Evolutionary conservation across 1,284 basidiomycete genomes (phyloP).

Genomic region (Gastroboletus turbinatus): DNA sequence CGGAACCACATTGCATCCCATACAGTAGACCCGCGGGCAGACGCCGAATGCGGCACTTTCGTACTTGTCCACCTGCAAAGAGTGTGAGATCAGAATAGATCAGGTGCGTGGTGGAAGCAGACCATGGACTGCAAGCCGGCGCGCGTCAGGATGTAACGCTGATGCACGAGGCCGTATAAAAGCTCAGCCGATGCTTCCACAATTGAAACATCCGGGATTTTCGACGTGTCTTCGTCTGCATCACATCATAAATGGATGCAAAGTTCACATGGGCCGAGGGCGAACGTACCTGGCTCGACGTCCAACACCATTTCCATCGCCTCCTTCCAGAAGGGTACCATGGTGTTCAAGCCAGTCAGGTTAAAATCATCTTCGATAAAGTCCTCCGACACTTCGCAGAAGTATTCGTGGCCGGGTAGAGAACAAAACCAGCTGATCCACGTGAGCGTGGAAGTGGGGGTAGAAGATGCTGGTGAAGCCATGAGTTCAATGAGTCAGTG

Average conservation of each 20-base stretch:
- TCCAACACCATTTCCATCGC: constrained; percentile 99
- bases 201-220: constrained; percentile 94
- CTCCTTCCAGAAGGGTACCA: constrained; percentile 99
- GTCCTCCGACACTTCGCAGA: constrained; percentile 96
- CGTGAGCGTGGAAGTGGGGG: constrained; percentile 84
- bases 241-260: constrained; percentile 14
- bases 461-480: constrained; percentile 64
- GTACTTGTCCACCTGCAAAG: constrained; percentile 87
- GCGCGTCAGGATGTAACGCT: constrained; percentile 94
- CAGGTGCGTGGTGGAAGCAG: constrained; percentile 26
- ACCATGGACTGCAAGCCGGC: constrained; percentile 96
- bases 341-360: constrained; percentile 90
- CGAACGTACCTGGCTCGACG: constrained; percentile 90
- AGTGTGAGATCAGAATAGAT: constrained; percentile 21
- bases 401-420: constrained; percentile 98
- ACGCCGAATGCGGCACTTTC: constrained; percentile 90
- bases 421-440: constrained; percentile 99
- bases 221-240: constrained; percentile 88
- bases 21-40: constrained; percentile 95
- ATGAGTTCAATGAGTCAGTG: constrained; percentile 15
- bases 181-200: constrained; percentile 98
- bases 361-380: constrained; percentile 99
- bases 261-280: constrained; percentile 17
- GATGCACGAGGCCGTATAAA: constrained; percentile 96
- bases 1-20: constrained; percentile 87